A percentile compares a stretch with the other conserved stretches of the same genome.
Conservation (phyloP, 2,329 filamentous ascomycete genomes). For the Nemania diffusa region DNA sequence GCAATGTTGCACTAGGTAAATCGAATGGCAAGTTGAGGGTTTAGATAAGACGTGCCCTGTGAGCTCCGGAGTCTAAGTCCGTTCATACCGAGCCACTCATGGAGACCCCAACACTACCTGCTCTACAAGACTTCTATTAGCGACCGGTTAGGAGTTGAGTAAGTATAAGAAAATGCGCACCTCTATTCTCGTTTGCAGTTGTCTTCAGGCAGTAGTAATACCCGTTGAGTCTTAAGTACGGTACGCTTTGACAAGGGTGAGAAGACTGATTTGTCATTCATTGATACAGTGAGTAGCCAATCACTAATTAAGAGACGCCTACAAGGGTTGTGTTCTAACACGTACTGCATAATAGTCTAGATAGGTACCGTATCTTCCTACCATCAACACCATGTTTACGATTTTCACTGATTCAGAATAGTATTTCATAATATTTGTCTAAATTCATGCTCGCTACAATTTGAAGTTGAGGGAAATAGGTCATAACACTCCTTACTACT, state of each 20-base stretch:
- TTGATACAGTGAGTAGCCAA: conserved; percentile 6
- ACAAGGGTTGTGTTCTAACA: too few species aligned
- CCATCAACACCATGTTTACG: background rate
- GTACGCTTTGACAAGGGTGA: background rate
- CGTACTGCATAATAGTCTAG: too few species aligned
- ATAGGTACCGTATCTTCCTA: too few species aligned
- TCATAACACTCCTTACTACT: background rate
- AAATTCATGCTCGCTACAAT: background rate
- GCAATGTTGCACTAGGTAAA: too few species aligned
- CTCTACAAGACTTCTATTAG: background rate
- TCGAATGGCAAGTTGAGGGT: too few species aligned
- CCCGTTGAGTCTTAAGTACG: too few species aligned
- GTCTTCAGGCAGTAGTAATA: background rate
- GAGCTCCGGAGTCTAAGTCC: conserved; percentile 36
- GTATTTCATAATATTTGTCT: background rate
- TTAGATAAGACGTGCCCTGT: conserved; percentile 30
- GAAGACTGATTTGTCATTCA: conserved; percentile 18
- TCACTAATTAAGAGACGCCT: too few species aligned
- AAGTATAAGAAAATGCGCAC: background rate
- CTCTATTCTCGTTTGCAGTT: background rate
- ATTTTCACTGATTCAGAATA: background rate
- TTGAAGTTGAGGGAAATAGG: background rate
- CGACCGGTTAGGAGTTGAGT: background rate
- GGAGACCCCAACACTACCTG: conserved; percentile 1
- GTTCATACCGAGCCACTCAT: conserved; percentile 28